Evolutionary conservation across 257 asterid genomes (phyloP), one percentile per base, ranked within the genome.

Genomic region (Scutellaria minor): DNA sequence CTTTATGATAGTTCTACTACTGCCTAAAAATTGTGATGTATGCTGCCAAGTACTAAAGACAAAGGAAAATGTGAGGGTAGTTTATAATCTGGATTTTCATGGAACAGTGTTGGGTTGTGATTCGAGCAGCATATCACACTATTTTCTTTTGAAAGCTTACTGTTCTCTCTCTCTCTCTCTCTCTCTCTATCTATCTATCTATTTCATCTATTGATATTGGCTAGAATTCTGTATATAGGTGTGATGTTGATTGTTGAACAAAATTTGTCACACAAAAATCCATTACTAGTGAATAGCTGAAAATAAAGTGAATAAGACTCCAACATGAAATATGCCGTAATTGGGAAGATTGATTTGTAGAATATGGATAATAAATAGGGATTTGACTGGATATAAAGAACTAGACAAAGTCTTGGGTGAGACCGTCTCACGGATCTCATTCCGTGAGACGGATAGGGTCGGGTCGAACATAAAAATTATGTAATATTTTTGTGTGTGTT

Each of bases 21-120:
- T 47, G 22, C 40, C 24, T 61, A 44, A 41, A 41, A 56, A 10
- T 56, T 54, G 71, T 39, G 52, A 66, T 45, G n/a, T 57, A 18
- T 74, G 9, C 48, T 22, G 10, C 51, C 9, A 22, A 51, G 60
- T 62, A 44, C 44, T 31, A 13, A 50, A 18, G 64, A 15, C 5
- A 55, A 15, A 48, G 50, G 44, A 18, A 73, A 53, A 42, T 15
- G 7, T 24, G 41, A 63, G 27, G 60, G 14, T 8, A 58, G 48
- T 57, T 35, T 9, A 14, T 13, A 14, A 20, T 27, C n/a, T 40
- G 18, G 13, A 42, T 7, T 13, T 56, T 42, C n/a, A 27, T 11
- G n/a, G 22, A 20, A 24, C 27, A 24, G 27, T 24, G 27, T 24
- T 24, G 27, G 2, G 27, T 24, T 31, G 55, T 27, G 56, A 58